Conservation (phyloP, 1,284 basidiomycete species). For the Takashimella koratensis region DNA sequence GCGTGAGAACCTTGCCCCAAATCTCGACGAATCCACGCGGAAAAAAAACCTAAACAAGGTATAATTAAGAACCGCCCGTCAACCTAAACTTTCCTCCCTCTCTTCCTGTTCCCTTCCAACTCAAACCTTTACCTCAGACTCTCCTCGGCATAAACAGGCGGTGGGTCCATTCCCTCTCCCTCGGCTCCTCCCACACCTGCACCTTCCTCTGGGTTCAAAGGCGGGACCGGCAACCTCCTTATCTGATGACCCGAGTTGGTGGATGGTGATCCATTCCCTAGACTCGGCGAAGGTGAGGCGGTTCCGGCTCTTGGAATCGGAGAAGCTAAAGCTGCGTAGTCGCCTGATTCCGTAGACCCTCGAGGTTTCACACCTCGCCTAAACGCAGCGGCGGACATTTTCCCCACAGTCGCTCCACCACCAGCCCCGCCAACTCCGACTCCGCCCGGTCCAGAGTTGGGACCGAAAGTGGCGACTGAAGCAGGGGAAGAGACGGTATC, state of each 20-base stretch:
- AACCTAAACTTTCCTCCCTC: too few species aligned
- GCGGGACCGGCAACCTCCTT: background rate
- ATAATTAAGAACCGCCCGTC: too few species aligned
- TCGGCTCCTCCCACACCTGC: background rate
- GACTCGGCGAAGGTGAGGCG: background rate
- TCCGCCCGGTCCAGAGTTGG: background rate
- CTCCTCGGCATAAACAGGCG: background rate
- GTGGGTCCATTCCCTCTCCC: background rate
- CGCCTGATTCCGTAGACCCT: background rate
- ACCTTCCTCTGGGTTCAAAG: background rate
- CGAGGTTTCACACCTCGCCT: background rate
- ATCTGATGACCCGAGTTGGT: background rate
- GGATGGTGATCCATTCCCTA: background rate
- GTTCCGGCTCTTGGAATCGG: background rate
- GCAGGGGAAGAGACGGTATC: background rate
- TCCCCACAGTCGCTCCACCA: background rate
- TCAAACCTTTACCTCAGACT: background rate
- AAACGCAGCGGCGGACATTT: slow-evolving; percentile 9
- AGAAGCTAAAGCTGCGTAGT: too few species aligned
- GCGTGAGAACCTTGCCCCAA: too few species aligned
- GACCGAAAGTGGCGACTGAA: background rate
- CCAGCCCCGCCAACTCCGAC: too few species aligned
- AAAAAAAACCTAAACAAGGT: too few species aligned
- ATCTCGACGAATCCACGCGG: too few species aligned
- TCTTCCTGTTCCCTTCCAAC: background rate